These are phyloP conservation scores for Phytophthora macrochlamydospora DNA, from an alignment of 352 stramenopile species.

Conservation along the genomic window DNA sequence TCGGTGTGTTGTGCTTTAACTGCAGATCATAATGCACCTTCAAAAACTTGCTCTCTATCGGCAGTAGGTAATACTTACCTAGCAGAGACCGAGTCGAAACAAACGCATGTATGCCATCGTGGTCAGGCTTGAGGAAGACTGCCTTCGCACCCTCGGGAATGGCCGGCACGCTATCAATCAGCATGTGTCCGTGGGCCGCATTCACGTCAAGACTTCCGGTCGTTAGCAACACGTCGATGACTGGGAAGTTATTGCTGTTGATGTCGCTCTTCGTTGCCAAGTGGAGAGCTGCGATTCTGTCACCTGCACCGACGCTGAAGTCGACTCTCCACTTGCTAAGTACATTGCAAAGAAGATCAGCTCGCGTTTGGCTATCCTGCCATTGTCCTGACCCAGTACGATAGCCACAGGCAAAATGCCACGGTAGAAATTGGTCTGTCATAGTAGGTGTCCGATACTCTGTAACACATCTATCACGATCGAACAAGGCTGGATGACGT, in stretches of 20 bases:
- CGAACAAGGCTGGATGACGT: too few relatives aligned
- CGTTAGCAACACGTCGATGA: conserved; percentile 58
- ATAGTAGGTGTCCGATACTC: too few relatives aligned
- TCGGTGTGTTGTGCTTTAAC: conserved; percentile 43
- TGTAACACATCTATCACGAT: too few relatives aligned
- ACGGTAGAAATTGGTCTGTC: too few relatives aligned
- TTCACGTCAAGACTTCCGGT: conserved; percentile 36
- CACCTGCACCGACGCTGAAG: conserved; percentile 30
- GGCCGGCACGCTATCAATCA: conserved; percentile 48
- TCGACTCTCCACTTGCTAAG: conserved; percentile 40
- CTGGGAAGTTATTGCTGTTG: conserved; percentile 43
- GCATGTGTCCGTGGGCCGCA: conserved; percentile 56
- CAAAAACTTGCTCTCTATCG: conserved; percentile 58
- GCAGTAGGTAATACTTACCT: conserved; percentile 61
- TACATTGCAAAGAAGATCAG: conserved; percentile 12
- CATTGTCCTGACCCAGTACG: too few relatives aligned
- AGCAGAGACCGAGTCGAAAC: conserved; percentile 51
- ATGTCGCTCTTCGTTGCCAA: conserved; percentile 59
- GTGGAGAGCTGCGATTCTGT: conserved; percentile 50
- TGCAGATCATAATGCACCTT: conserved; percentile 69
- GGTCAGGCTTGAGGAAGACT: conserved; percentile 7
- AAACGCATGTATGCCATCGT: conserved; percentile 37
- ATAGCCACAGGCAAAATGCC: too few relatives aligned
- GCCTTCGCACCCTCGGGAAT: conserved; percentile 41
- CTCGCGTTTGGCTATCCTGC: too few relatives aligned